Evolutionary conservation across 768 basidiomycete genomes (phyloP).

Genomic region (Coprinopsis sp.): DNA sequence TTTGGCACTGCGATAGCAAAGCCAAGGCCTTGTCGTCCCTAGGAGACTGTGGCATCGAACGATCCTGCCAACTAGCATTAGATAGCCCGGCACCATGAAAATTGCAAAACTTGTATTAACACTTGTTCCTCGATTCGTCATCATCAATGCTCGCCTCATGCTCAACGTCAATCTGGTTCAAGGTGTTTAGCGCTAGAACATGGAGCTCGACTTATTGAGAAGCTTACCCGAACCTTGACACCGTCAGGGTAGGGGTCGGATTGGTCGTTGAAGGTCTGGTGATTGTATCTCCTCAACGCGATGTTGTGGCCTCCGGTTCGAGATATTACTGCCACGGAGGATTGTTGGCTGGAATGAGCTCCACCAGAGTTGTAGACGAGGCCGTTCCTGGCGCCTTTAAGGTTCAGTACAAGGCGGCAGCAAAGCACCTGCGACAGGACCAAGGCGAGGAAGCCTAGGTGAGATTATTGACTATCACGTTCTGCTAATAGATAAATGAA

Average conservation of each 20-base stretch:
- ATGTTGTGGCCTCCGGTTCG: conserved; percentile 8
- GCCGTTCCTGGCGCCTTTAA: conserved; percentile 5
- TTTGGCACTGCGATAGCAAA: too few species aligned
- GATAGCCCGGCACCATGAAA: too few species aligned
- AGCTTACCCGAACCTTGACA: conserved; percentile 14
- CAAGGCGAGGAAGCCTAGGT: conserved; percentile 12
- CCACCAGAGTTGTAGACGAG: background rate
- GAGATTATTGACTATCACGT: background rate
- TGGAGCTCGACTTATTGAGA: background rate
- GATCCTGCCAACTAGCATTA: too few species aligned
- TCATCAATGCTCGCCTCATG: background rate
- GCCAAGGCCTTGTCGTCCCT: too few species aligned
- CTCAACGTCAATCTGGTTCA: conserved; percentile 11
- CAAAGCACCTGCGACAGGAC: conserved; percentile 14
- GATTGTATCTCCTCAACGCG: conserved; percentile 11
- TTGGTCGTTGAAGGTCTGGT: conserved; percentile 1
- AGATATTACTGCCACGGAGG: conserved; percentile 1
- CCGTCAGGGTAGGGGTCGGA: conserved; percentile 10
- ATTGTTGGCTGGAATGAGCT: conserved; percentile 6
- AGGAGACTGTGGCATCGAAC: too few species aligned
- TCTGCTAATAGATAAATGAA: too few species aligned
- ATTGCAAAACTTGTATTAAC: too few species aligned
- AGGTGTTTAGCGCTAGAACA: background rate
- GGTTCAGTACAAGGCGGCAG: conserved; percentile 14
- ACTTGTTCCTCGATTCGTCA: too few species aligned